These are phyloP conservation scores for Penicillium sp. DNA, from an alignment of 2,329 filamentous ascomycete genomes.

Conservation along the genomic window DNA sequence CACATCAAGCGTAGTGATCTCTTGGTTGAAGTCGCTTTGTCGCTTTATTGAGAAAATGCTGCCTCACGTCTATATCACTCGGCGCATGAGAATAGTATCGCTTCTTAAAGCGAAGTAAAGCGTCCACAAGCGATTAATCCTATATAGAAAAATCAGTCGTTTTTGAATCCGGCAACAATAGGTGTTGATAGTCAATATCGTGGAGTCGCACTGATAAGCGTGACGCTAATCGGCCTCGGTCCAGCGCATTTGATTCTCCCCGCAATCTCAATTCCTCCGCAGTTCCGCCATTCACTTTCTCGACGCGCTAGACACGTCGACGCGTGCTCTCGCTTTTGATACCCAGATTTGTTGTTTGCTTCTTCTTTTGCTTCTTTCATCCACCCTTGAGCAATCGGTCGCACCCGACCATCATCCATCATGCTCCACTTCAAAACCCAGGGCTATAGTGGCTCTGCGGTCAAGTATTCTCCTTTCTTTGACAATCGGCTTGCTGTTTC, in stretches of 20 bases:
- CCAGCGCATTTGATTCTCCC: slow-evolving; percentile 20
- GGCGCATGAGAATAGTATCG: no score
- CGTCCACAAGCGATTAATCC: no score
- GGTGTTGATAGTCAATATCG: no score
- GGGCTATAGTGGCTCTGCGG: slow-evolving; percentile 91
- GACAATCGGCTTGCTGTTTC: slow-evolving; percentile 89
- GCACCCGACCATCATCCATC: slow-evolving; percentile 20
- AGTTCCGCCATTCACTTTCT: slow-evolving; percentile 2
- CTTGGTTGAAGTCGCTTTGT: no score
- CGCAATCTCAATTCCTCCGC: slow-evolving; percentile 18
- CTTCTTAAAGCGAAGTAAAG: no score
- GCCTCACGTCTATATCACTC: no score
- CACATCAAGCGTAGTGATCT: no score
- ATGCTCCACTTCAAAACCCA: slow-evolving; percentile 95
- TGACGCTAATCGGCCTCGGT: slow-evolving; percentile 16
- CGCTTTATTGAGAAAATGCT: no score
- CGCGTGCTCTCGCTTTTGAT: slow-evolving; percentile 8
- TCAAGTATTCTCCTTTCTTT: slow-evolving; percentile 98
- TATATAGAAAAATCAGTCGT: no score
- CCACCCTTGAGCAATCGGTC: slow-evolving; percentile 3
- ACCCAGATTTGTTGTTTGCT: slow-evolving; percentile 1
- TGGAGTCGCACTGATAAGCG: no score
- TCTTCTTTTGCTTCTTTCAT: background rate
- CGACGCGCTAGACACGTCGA: slow-evolving; percentile 1
- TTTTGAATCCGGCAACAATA: no score